Base-by-base conservation (phyloP, 192 early-diverging fungal species). In the Backusella westeae region DNA sequence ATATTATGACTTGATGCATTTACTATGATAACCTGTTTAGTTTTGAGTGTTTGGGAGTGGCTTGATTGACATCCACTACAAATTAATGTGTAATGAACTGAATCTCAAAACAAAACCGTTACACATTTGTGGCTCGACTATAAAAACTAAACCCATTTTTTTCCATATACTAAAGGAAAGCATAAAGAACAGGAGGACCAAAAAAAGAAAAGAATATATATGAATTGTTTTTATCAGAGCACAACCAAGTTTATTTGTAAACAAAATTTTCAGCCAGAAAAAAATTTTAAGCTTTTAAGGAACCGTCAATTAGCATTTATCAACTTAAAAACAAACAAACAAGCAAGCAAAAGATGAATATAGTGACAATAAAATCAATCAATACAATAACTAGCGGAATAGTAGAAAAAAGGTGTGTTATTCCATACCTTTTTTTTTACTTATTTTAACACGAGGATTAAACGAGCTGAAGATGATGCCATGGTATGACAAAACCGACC, bases 401-500 rank as follows among this genome's bases (percentile, higher is more conserved):
- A 59, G 21, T 10, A 10, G 53, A 56, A 10, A 56, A 52, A 56
- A 56, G 21, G 21, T 12, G 53, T 10, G 9, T 8, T 59, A 26
- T 26, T 26, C 21, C 23, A 59, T 59, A 23, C 17, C 17, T 49
- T 49, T 59, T 21, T 56, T 59, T 59, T 59, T 59, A 23, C 21
- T 59, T 59, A 23, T 59, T 59, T 59, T 59, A 59, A 59, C 53
- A 59, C 53, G 53, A 59, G 53, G 53, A 59, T 59, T 59, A 26
- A 59, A 59, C 23, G 53, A 59, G 53, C 21, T 59, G 23, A 59
- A 26, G 56, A 59, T 59, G 23, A 59, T 59, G 56, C 56, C 23
- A 59, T 26, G 21, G 56, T 59, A 59, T 59, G 56, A 59, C 56
- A 59, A 59, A 26, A 23, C 12, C 3, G 56, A 63, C 56, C 23